Conservation (phyloP, 2,329 filamentous ascomycete species). For the Colletotrichum tropicicola region DNA sequence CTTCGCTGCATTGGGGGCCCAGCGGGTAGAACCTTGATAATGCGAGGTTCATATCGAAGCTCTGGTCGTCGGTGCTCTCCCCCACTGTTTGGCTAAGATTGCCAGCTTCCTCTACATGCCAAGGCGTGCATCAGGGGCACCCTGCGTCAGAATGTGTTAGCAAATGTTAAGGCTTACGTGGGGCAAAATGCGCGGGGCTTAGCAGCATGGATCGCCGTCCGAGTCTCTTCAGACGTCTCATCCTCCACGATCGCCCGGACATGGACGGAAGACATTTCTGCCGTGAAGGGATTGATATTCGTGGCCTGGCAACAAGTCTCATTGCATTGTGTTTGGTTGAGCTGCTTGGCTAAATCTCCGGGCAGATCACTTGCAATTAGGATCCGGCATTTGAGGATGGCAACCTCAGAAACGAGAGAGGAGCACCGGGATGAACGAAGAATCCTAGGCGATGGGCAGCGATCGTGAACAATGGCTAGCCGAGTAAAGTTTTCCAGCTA, state of each 20-base stretch:
- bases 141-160: constrained; percentile 14
- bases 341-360: neutral
- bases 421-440: neutral
- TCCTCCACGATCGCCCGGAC: constrained; percentile 25
- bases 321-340: neutral
- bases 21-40: neutral
- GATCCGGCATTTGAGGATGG: constrained; percentile 2
- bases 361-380: neutral
- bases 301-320: neutral
- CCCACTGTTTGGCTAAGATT: neutral
- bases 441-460: neutral
- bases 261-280: constrained; percentile 10
- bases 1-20: neutral
- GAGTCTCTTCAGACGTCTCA: constrained; percentile 23
- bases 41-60: neutral
- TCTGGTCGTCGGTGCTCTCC: neutral
- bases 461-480: neutral
- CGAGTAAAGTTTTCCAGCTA: neutral
- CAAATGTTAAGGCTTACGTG: neutral
- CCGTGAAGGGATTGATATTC: neutral
- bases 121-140: constrained; percentile 26
- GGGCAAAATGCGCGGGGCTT: neutral
- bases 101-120: neutral
- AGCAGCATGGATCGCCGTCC: constrained; percentile 5
- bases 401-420: neutral